Evolutionary conservation across 768 basidiomycete genomes (phyloP), one percentile per base, ranked within the genome.

Genomic region (Filobasidium wieringae): DNA sequence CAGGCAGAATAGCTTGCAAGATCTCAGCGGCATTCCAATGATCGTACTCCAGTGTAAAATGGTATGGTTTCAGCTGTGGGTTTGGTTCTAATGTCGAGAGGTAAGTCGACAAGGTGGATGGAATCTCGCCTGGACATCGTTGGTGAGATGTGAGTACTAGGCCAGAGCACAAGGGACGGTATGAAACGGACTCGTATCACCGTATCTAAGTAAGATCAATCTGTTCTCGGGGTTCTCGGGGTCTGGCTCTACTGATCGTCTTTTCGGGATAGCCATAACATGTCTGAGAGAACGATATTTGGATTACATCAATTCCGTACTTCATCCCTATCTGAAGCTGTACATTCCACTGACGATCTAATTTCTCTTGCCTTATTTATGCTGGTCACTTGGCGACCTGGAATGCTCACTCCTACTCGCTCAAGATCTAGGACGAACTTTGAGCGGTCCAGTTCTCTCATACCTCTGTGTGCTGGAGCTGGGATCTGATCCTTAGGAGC

Each of bases 1-100:
- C 80, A 0, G 93, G 95, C 8, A 99, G 78, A 51, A 91, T 79
- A 11, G 84, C 80, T 43, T 84, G 80, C 17, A 99, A 75, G 31
- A 96, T 84, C 45, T 96, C 88, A 22, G 62, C 72, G 47, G 88
- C 81, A 1, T 81, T 84, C 93, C 93, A 97, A 72, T 88, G 85
- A 67, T 86, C 79, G 70, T 96, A 97, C 56, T 81, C 79, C 40
- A 97, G 75, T 24, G 83, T 74, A 39, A 97, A 61, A 0, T 74
- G 75, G 66, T 88, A 80, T 15, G 76, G 73, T 7, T 80, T 76
- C n/a, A 88, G 68, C 6, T 80, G 81, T 34, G n/a, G n/a, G n/a
- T 77, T 78, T 3, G 79, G 24, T 22, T n/a, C n/a, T n/a, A 47
- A 4, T 14, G 15, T 19, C 29, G 43, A 47, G 43, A 47, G 43